These are phyloP conservation scores for Erodium trifolium DNA, from an alignment of 441 rosid species.

Conservation along the genomic window DNA sequence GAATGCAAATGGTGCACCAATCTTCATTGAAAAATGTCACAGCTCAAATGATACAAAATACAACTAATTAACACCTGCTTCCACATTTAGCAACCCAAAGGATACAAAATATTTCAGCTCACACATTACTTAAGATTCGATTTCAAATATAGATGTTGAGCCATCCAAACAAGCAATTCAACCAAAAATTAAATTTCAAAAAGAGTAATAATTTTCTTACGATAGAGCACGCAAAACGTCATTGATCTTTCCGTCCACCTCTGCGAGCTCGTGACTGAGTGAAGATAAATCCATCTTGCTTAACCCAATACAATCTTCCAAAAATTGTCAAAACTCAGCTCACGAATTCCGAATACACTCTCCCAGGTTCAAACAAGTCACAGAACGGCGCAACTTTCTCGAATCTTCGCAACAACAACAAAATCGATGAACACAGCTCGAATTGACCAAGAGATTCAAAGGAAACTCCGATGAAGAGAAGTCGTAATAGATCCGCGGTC, in stretches of 20 bases:
- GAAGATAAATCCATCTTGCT: slow-evolving; percentile 51
- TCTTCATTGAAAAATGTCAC: neutral
- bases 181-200: neutral
- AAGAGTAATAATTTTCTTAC: slow-evolving; percentile 36
- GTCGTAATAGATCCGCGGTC: neutral
- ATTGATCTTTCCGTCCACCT: slow-evolving; percentile 73
- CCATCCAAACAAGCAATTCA: neutral
- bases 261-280: slow-evolving; percentile 72
- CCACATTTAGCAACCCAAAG: neutral
- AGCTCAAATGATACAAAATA: neutral
- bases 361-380: neutral
- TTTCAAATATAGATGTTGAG: neutral
- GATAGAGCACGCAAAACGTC: slow-evolving; percentile 78
- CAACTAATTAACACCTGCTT: neutral
- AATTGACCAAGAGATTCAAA: neutral
- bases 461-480: neutral
- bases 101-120: neutral
- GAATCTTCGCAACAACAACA: neutral
- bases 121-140: neutral
- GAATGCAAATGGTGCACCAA: neutral
- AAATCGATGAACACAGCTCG: neutral
- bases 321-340: neutral
- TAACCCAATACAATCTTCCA: neutral
- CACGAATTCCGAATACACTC: neutral
- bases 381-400: neutral